Conservation (phyloP, 1,284 basidiomycete genomes). For the Tremellales sp. region DNA sequence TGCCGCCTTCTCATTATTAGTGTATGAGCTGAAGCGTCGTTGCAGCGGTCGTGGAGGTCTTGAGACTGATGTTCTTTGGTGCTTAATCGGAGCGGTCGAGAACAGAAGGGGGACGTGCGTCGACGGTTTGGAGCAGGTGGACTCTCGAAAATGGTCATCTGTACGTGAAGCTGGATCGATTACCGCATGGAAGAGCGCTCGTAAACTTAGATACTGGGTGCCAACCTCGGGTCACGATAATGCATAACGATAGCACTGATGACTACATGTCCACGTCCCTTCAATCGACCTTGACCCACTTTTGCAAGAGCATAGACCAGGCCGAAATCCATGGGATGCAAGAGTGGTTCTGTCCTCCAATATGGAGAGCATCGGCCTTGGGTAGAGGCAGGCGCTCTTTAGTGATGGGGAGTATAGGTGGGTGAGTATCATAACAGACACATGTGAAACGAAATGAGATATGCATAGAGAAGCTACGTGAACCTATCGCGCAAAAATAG, state of each 20-base stretch:
- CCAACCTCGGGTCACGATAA: too few species aligned
- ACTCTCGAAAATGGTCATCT: too few species aligned
- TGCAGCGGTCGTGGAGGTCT: slow-evolving; percentile 40
- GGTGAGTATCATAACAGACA: not conserved
- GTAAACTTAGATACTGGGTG: too few species aligned
- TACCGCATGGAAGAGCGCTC: too few species aligned
- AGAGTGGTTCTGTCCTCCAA: slow-evolving; percentile 28
- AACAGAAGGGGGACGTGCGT: too few species aligned
- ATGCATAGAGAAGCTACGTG: slow-evolving; percentile 7
- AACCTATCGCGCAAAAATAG: slow-evolving; percentile 9
- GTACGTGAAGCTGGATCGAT: too few species aligned
- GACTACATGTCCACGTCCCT: slow-evolving; percentile 25
- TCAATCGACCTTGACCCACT: slow-evolving; percentile 33
- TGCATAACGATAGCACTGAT: too few species aligned
- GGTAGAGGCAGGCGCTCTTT: slow-evolving; percentile 31
- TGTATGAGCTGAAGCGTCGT: not conserved
- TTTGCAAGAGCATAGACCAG: slow-evolving; percentile 12
- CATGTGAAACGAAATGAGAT: slow-evolving; percentile 7
- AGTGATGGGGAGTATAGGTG: slow-evolving; percentile 27
- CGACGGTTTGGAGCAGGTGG: too few species aligned
- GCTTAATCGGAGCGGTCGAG: slow-evolving; percentile 6
- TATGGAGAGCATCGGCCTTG: slow-evolving; percentile 34
- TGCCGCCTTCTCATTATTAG: slow-evolving; percentile 5
- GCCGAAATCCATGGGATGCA: slow-evolving; percentile 44
- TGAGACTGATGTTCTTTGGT: slow-evolving; percentile 36